Evolutionary conservation across 1,139 yeast genomes (phyloP).

Genomic region (Maudiozyma humilis): DNA sequence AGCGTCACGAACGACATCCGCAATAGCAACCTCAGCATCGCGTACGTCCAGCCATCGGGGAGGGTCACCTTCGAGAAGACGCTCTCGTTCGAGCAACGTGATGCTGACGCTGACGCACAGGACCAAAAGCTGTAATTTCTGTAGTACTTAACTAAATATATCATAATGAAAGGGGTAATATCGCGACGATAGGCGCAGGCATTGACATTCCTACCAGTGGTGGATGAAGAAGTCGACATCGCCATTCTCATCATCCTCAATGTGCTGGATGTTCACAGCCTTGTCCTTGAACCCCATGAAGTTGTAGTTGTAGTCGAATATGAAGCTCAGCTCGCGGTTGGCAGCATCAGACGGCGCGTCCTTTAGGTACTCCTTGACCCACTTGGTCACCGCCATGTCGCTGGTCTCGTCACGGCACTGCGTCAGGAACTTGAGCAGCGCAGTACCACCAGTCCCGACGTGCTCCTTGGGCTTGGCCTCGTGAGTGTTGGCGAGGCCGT

Average conservation of each 20-base stretch:
- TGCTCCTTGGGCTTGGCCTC: conserved; percentile 40
- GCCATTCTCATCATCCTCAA: conserved; percentile 5
- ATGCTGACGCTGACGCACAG: too few relatives aligned
- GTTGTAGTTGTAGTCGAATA: conserved; percentile 6
- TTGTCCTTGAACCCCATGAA: conserved; percentile 7
- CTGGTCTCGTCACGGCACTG: conserved; percentile 89
- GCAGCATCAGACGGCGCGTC: neutral
- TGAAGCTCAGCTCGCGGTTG: conserved; percentile 5
- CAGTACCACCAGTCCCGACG: conserved; percentile 91
- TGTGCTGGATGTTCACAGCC: neutral
- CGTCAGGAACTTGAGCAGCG: conserved; percentile 80
- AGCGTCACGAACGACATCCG: neutral
- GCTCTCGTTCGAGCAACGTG: neutral
- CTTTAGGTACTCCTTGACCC: conserved; percentile 4
- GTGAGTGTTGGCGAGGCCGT: conserved; percentile 16
- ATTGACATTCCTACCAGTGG: conserved; percentile 4
- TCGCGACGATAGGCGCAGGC: neutral
- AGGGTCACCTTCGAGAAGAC: conserved; percentile 8
- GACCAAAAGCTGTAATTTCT: neutral
- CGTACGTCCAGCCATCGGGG: conserved; percentile 4
- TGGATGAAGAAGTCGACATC: conserved; percentile 8
- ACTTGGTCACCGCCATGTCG: conserved; percentile 4
- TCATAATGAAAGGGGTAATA: too few relatives aligned
- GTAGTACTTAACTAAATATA: too few relatives aligned
- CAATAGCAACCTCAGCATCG: conserved; percentile 2